Evolutionary conservation across 2,329 filamentous ascomycete species (phyloP).

Genomic region (Gaeumannomyces sp.): DNA sequence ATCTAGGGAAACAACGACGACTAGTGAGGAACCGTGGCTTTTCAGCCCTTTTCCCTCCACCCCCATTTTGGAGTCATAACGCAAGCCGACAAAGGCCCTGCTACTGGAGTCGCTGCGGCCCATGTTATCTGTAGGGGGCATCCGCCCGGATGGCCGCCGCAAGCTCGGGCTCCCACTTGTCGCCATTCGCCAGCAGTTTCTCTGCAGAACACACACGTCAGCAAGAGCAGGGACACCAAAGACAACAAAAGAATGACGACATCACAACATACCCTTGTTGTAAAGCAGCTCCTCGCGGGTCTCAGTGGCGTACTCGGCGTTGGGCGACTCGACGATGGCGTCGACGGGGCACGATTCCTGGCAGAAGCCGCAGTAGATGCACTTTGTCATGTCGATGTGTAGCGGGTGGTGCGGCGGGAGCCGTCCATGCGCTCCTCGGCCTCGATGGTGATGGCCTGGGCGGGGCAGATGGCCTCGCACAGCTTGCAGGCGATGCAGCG

Average conservation of each 20-base stretch:
- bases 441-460: constrained; percentile 97
- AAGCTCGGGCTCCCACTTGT: constrained; percentile 97
- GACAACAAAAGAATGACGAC: not conserved
- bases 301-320: constrained; percentile 58
- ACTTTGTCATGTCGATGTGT: constrained; percentile 99
- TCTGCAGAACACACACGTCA: constrained; percentile 38
- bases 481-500: constrained; percentile 99
- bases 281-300: constrained; percentile 89
- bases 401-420: constrained; percentile 88
- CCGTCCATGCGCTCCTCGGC: constrained; percentile 97
- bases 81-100: not conserved
- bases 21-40: not conserved
- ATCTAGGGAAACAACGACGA: not conserved
- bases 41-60: not conserved
- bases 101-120: not conserved
- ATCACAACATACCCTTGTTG: constrained; percentile 64
- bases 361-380: constrained; percentile 99
- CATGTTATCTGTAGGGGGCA: constrained; percentile 73
- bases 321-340: constrained; percentile 66
- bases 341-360: constrained; percentile 98
- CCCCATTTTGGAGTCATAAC: not conserved
- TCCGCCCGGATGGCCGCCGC: constrained; percentile 89
- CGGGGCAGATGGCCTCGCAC: constrained; percentile 93
- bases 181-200: constrained; percentile 81
- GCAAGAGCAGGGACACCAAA: constrained; percentile 9